A percentile compares a stretch with the other conserved stretches of the same genome.
These are phyloP conservation scores for Penicillium hordei DNA, from an alignment of 2,329 filamentous ascomycete genomes.

Conservation along the genomic window DNA sequence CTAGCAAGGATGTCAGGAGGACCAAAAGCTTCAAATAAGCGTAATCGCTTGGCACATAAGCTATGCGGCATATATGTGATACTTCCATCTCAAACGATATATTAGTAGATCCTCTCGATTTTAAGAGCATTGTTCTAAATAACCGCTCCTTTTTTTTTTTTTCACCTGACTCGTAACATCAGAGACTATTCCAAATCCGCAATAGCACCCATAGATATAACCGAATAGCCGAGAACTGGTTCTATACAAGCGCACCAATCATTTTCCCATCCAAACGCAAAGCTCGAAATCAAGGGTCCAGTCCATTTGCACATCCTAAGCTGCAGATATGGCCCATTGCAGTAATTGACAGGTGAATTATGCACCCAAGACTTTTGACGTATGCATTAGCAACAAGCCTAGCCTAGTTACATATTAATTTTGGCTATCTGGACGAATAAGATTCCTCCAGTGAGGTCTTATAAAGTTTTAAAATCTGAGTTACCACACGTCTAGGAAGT, in stretches of 20 bases:
- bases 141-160: neutral
- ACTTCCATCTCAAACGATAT: neutral
- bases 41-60: neutral
- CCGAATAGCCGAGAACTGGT: neutral
- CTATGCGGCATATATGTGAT: neutral
- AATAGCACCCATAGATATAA: neutral
- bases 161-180: neutral
- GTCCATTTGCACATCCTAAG: neutral
- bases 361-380: slow-evolving; percentile 8
- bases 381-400: slow-evolving; percentile 17
- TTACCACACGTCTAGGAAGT: slow-evolving; percentile 9
- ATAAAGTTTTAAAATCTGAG: slow-evolving; percentile 13
- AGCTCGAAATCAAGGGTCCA: neutral
- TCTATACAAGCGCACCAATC: neutral
- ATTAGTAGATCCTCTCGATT: neutral
- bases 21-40: neutral
- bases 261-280: neutral
- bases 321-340: slow-evolving; percentile 14
- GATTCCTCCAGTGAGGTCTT: neutral
- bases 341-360: slow-evolving; percentile 15
- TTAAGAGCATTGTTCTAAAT: neutral
- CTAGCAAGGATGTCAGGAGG: neutral
- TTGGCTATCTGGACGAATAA: neutral
- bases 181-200: neutral
- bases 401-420: slow-evolving; percentile 8